Base-by-base conservation (phyloP, 2,329 filamentous ascomycete species). In the Pseudogymnoascus sp. region DNA sequence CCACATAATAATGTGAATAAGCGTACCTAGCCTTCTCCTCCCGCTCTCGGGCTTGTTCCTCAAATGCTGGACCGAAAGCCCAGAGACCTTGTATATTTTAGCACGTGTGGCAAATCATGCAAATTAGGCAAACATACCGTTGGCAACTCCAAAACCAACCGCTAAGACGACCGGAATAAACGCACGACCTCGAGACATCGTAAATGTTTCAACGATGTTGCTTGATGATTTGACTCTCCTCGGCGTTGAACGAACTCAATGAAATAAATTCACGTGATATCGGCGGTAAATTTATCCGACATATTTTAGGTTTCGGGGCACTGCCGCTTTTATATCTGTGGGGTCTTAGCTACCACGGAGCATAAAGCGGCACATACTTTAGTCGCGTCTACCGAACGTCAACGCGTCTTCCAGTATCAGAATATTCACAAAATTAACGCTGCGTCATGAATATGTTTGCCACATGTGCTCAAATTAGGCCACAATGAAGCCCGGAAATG, bases 1-100 rank as follows among this genome's bases (percentile, higher is more conserved):
- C 32, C 8, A 54, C n/a, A 32, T 18, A 6, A 54, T 54, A 54
- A 54, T 18, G 4, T 7, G 12, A 12, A 18, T n/a, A 22, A 54
- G 32, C 61, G 20, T 60, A 70, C 67, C 61, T 65, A 50, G 60
- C 60, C 60, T 66, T 38, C 16, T 62, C 62, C 8, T 64, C 57
- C 34, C 65, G 66, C 34, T 67, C 63, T 30, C 64, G 34, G 32
- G 66, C 63, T 57, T 68, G 64, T 18, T 70, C 68, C 65, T 68
- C 68, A 22, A 72, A 67, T 14, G 65, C 64, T 41, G 70, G 70
- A n/a, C 65, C 68, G 61, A 71, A 72, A 22, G 67, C 65, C 61
- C 62, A 69, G 39, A 71, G 54, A 25, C 66, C 70, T 71, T 32
- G 3, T 43, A 43, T n/a, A 4, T 16, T 11, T 58, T 37, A 37